A percentile compares a stretch with the other conserved stretches of the same genome.
These are phyloP conservation scores for Cyberlindnera sargentensis DNA, from an alignment of 805 yeast genomes.

Conservation along the genomic window DNA sequence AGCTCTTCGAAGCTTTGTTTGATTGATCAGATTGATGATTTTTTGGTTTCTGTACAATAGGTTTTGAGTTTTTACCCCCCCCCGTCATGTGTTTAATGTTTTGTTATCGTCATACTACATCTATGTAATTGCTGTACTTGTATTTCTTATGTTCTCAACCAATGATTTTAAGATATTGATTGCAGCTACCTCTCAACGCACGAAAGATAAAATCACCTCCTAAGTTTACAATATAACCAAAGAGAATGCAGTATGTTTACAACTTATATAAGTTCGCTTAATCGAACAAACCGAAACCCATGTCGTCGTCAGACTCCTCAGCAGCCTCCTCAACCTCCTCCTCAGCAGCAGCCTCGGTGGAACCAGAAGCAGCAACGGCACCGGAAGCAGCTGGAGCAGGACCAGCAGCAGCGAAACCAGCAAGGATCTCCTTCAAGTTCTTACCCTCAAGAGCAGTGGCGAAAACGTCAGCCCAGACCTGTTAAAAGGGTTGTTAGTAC, in stretches of 20 bases:
- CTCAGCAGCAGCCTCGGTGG: conserved; percentile 57
- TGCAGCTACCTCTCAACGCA: neutral
- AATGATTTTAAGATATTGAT: too few relatives aligned
- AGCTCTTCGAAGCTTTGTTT: conserved; percentile 20
- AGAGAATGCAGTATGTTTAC: neutral
- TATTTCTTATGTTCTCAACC: too few relatives aligned
- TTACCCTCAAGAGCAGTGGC: conserved; percentile 84
- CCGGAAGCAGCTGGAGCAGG: conserved; percentile 69
- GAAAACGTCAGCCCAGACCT: conserved; percentile 78
- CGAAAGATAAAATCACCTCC: neutral
- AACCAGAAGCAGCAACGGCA: conserved; percentile 53
- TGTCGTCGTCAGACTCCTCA: conserved; percentile 61
- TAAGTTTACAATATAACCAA: too few relatives aligned
- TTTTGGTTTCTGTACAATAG: conserved; percentile 20
- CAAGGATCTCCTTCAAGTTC: conserved; percentile 74
- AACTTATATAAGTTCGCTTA: conserved; percentile 29
- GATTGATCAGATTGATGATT: neutral
- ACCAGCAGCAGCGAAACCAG: conserved; percentile 60
- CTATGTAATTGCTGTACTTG: too few relatives aligned
- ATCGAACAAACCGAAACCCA: conserved; percentile 95
- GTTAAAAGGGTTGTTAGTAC: too few relatives aligned
- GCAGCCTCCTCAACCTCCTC: conserved; percentile 52
- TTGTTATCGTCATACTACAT: neutral
- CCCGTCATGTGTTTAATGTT: too few relatives aligned
- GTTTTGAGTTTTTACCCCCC: neutral